phyloP scores from a whole-genome alignment of 768 basidiomycete species.

The Mycena leptocephala region DNA sequence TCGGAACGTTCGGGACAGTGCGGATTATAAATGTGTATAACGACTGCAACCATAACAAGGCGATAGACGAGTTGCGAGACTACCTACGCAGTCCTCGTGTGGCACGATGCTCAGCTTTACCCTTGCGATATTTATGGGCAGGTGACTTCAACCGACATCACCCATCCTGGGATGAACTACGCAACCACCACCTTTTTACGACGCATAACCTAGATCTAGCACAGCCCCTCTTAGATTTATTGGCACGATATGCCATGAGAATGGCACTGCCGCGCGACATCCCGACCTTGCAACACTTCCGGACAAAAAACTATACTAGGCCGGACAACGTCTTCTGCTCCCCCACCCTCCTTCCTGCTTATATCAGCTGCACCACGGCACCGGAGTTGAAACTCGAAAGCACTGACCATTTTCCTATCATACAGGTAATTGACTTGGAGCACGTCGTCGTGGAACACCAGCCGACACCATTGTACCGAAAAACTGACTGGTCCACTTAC shows the following conservation, averaged over 20 bases:
- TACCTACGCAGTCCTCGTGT: background rate
- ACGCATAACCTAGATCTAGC: conserved; percentile 35
- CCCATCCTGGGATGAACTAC: conserved; percentile 14
- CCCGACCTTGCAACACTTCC: too few relatives aligned
- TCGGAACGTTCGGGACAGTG: conserved; percentile 39
- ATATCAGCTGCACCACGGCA: background rate
- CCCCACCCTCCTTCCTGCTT: too few relatives aligned
- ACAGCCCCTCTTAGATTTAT: conserved; percentile 44
- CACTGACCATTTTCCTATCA: conserved; percentile 62
- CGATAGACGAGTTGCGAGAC: background rate
- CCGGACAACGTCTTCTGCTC: too few relatives aligned
- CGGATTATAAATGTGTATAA: conserved; percentile 51
- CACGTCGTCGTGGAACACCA: background rate
- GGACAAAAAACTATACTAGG: too few relatives aligned
- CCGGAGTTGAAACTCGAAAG: conserved; percentile 10
- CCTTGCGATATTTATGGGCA: too few relatives aligned
- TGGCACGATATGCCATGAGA: conserved; percentile 44
- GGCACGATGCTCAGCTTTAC: conserved; percentile 44
- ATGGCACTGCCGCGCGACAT: too few relatives aligned
- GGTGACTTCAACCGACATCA: too few relatives aligned
- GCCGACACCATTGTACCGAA: conserved; percentile 43
- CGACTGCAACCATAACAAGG: conserved; percentile 23
- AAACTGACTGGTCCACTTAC: conserved; percentile 50
- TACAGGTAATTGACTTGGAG: conserved; percentile 43
- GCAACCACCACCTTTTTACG: conserved; percentile 54